Base-by-base conservation (phyloP, 2,329 filamentous ascomycete genomes). In the Microsporum ferrugineum region DNA sequence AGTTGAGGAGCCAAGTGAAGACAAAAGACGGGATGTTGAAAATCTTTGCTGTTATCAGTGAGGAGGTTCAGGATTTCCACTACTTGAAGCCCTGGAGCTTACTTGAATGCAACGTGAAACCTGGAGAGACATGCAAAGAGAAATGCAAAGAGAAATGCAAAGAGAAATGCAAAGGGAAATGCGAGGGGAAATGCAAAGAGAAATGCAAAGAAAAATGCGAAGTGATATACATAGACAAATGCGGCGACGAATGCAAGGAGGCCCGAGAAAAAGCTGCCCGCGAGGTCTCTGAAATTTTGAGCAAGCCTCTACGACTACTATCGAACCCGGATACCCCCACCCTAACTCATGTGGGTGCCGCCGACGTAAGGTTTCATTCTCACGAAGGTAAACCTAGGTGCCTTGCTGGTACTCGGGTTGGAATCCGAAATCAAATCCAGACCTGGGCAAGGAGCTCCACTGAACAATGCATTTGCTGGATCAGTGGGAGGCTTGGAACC, bases 401-500 rank as follows among this genome's bases (percentile, higher is more conserved):
- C 17, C 36, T 57, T 14, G 17, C 10, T 5, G 23, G 33, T 14
- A 57, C 53, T 1, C 53, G 53, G 14, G 31, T 34, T 14, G 23
- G 27, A 17, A 5, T 57, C 4, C 34, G 36, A 5, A 10, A 27
- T 2, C 12, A 39, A 57, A 41, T 57, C 2, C 7, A 36, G 8
- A 29, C 53, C 53, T 57, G 53, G 53, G 33, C 29, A 17, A 38
- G 10, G 1, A 10, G 36, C 7, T 12, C 31, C 12, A 36, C 14
- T 31, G 29, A n/a, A 23, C 31, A 57, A 6, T 31, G 53, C 12
- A 68, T 71, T 14, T 71, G 65, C 59, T 71, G 68, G 68, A 53
- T 71, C 23, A 66, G 61, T 58, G 70, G 69, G 17, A 65, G 67
- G 62, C 66, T 69, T 27, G 70, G 70, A 3, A 69, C 67, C 3